Evolutionary conservation across 768 basidiomycete species (phyloP).

Genomic region (Podaxis sp.): DNA sequence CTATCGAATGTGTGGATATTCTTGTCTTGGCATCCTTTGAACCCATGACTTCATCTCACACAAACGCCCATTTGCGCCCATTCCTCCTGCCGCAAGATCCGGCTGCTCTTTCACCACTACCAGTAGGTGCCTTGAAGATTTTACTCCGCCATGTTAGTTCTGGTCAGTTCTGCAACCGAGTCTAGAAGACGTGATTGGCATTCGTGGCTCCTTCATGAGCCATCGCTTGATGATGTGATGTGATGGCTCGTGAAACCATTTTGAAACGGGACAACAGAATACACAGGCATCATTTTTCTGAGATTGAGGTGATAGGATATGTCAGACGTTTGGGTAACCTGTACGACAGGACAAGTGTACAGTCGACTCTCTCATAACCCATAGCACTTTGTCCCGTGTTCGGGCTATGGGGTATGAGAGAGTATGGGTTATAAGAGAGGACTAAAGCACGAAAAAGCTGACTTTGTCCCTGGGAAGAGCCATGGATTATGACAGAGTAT

Average conservation of each 20-base stretch:
- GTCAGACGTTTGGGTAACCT: background rate
- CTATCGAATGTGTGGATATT: background rate
- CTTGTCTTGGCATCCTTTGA: background rate
- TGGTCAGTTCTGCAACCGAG: background rate
- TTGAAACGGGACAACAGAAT: background rate
- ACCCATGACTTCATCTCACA: background rate
- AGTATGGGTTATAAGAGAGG: too few relatives aligned
- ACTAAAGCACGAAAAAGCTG: too few relatives aligned
- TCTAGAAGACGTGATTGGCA: background rate
- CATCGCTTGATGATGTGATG: background rate
- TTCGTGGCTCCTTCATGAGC: background rate
- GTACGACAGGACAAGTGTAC: too few relatives aligned
- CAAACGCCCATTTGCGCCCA: slow-evolving; percentile 9
- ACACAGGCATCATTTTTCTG: background rate
- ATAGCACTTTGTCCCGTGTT: too few relatives aligned
- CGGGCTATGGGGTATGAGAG: too few relatives aligned
- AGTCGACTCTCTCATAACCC: too few relatives aligned
- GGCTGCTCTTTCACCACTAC: background rate
- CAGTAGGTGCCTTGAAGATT: background rate
- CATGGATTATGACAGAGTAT: too few relatives aligned
- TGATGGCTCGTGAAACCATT: background rate
- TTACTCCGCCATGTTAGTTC: background rate
- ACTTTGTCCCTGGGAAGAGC: too few relatives aligned
- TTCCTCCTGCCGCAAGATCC: background rate
- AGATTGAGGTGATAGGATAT: background rate